phyloP scores from a whole-genome alignment of 2,329 filamentous ascomycete species.

The Harringtonia lauricola region DNA sequence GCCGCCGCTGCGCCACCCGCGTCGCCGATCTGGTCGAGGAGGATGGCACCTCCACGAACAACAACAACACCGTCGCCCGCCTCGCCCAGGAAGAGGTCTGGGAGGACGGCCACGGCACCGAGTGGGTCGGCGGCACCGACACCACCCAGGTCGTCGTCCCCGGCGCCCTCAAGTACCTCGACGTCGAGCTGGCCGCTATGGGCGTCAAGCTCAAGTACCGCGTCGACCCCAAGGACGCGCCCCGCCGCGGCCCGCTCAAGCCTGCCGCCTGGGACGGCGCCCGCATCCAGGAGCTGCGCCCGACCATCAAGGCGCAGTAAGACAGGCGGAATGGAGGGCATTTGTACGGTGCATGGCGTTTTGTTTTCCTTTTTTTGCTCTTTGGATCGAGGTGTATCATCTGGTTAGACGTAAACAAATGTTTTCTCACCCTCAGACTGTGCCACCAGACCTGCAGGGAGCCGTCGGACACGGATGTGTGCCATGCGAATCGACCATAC shows the following conservation, averaged over 20 bases:
- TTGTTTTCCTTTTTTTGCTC: not conserved
- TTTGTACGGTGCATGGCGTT: not conserved
- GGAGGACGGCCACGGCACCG: slow-evolving; percentile 80
- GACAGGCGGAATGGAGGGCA: too few relatives aligned
- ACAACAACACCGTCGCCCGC: slow-evolving; percentile 33
- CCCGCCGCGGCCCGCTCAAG: slow-evolving; percentile 39
- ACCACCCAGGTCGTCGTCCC: slow-evolving; percentile 88
- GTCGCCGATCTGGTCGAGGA: slow-evolving; percentile 48
- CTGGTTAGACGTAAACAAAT: too few relatives aligned
- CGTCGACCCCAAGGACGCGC: slow-evolving; percentile 52
- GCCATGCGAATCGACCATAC: too few relatives aligned
- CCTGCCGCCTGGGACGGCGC: slow-evolving; percentile 16
- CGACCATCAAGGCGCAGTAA: not conserved
- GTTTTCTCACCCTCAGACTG: too few relatives aligned
- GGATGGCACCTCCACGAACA: slow-evolving; percentile 30
- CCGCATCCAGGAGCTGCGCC: slow-evolving; percentile 1
- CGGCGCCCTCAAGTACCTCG: slow-evolving; percentile 82
- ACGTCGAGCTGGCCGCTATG: slow-evolving; percentile 94
- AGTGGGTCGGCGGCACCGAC: slow-evolving; percentile 81
- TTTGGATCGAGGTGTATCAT: not conserved
- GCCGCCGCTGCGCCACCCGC: slow-evolving; percentile 61
- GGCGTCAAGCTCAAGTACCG: slow-evolving; percentile 86
- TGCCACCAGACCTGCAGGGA: too few relatives aligned
- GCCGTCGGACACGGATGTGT: too few relatives aligned
- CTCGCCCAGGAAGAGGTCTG: slow-evolving; percentile 47